A percentile compares a stretch with the other conserved stretches of the same genome.
These are phyloP conservation scores for Alternaria panax DNA, from an alignment of 2,329 filamentous ascomycete genomes.

Conservation along the genomic window DNA sequence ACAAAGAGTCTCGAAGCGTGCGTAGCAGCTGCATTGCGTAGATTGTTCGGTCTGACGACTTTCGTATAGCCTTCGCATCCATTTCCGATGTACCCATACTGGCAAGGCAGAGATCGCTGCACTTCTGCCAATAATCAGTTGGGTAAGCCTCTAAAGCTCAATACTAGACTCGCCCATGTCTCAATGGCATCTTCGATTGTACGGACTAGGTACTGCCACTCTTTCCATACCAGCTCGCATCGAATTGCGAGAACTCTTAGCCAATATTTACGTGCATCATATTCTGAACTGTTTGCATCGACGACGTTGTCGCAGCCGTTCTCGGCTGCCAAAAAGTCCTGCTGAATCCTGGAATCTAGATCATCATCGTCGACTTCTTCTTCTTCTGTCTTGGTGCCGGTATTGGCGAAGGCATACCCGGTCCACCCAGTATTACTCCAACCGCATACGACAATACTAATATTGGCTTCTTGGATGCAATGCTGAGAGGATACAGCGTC, in stretches of 20 bases:
- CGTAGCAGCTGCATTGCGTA: slow-evolving; percentile 14
- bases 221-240: not conserved
- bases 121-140: not conserved
- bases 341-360: not conserved
- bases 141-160: not conserved
- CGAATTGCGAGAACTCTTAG: not conserved
- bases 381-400: not conserved
- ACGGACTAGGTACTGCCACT: not conserved
- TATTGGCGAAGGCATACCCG: slow-evolving; percentile 5
- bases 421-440: slow-evolving; percentile 11
- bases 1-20: slow-evolving; percentile 4
- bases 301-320: not conserved
- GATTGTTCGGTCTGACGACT: slow-evolving; percentile 8
- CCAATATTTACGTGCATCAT: not conserved
- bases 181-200: not conserved
- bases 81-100: not conserved
- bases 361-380: not conserved
- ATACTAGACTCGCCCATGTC: not conserved
- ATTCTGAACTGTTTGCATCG: not conserved
- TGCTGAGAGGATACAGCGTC: not conserved
- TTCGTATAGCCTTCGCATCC: not conserved
- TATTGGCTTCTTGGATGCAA: slow-evolving; percentile 6
- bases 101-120: not conserved
- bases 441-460: slow-evolving; percentile 11
- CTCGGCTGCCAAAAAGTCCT: not conserved